Percentiles rank a stretch among this genome's conserved stretches.
These are phyloP conservation scores for Deuterostichococcus epilithicus DNA, from an alignment of 139 green algal genomes.

Conservation along the genomic window DNA sequence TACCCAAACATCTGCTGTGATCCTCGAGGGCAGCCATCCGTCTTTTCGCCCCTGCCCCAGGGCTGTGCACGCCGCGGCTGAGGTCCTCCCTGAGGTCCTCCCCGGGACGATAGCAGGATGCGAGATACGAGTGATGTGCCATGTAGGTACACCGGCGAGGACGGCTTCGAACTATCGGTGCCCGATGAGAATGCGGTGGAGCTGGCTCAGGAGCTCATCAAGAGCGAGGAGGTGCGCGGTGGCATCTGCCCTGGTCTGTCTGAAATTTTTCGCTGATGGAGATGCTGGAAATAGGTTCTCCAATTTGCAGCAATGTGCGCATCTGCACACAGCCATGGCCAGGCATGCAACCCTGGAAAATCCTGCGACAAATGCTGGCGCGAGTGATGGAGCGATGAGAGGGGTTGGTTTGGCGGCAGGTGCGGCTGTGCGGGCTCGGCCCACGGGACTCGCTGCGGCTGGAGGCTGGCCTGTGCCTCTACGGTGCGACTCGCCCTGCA, in stretches of 20 bases:
- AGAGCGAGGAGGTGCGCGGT: constrained; percentile 44
- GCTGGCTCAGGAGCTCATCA: constrained; percentile 72
- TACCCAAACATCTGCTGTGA: no score
- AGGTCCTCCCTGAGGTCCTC: no score
- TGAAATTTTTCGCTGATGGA: neutral
- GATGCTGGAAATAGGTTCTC: neutral
- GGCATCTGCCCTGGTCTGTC: constrained; percentile 29
- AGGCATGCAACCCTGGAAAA: no score
- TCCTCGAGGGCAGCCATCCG: no score
- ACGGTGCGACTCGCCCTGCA: constrained; percentile 56
- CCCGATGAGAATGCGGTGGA: constrained; percentile 57
- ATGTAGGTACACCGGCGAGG: constrained; percentile 95
- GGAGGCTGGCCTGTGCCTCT: constrained; percentile 97
- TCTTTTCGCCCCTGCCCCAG: no score
- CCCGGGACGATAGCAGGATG: no score
- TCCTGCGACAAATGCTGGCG: no score
- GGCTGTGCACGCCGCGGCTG: no score
- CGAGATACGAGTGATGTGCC: no score
- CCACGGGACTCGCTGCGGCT: constrained; percentile 91
- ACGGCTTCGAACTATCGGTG: constrained; percentile 98
- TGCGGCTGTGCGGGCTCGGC: constrained; percentile 84
- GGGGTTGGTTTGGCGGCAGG: no score
- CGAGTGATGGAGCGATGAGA: no score
- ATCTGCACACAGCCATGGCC: neutral
- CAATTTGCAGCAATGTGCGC: neutral